A percentile compares a stretch with the other conserved stretches of the same genome.
These are phyloP conservation scores for Phytopythium sindhum DNA, from an alignment of 352 stramenopile genomes.

Conservation along the genomic window DNA sequence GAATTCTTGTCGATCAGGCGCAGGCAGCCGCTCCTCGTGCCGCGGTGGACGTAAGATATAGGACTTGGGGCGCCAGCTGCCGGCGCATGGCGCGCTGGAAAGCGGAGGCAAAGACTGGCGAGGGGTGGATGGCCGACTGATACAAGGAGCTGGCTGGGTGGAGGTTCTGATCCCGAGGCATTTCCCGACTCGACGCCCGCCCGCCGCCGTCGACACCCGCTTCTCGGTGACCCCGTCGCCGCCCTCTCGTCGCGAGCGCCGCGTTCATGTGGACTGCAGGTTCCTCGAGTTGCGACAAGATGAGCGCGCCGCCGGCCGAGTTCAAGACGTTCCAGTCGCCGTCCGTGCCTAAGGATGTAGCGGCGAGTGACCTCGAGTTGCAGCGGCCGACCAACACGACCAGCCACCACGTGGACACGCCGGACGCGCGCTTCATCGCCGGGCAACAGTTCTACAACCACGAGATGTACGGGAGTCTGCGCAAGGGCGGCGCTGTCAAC, in stretches of 20 bases:
- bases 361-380: not conserved
- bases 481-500: slow-evolving; percentile 31
- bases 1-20: too few species aligned
- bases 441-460: slow-evolving; percentile 47
- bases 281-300: not conserved
- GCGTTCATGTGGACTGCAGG: not conserved
- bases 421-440: slow-evolving; percentile 10
- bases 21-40: too few species aligned
- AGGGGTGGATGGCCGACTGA: too few species aligned
- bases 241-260: not conserved
- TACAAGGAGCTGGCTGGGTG: too few species aligned
- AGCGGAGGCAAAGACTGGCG: too few species aligned
- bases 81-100: too few species aligned
- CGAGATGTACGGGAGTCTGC: slow-evolving; percentile 49
- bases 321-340: slow-evolving; percentile 9
- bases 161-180: not conserved
- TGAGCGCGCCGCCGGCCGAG: not conserved
- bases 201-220: not conserved
- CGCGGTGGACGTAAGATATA: too few species aligned
- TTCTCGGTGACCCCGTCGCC: not conserved
- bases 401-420: not conserved
- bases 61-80: too few species aligned
- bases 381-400: not conserved
- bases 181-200: not conserved
- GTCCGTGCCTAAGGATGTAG: not conserved